Percentiles rank a stretch among this genome's conserved stretches.
Conservation (phyloP, 2,329 filamentous ascomycete genomes). For the Neofusicoccum ribis region DNA sequence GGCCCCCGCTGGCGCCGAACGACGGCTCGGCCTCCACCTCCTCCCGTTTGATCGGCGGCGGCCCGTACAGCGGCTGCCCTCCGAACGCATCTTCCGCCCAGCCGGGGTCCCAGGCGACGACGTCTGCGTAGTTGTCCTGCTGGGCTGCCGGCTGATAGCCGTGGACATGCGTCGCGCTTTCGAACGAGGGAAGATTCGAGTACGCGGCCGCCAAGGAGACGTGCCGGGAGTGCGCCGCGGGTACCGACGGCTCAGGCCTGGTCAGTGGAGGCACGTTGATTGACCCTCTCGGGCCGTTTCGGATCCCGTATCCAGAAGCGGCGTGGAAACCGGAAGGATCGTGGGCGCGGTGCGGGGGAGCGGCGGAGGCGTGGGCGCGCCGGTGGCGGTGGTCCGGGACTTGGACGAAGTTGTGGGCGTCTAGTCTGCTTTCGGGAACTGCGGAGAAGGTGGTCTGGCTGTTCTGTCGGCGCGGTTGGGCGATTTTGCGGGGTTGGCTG, state of each 20-base stretch:
- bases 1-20: not conserved
- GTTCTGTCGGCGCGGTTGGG: not conserved
- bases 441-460: not conserved
- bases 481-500: not conserved
- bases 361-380: too few relatives aligned
- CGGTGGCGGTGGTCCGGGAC: not conserved
- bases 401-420: not conserved
- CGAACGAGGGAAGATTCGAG: not conserved
- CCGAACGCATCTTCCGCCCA: constrained; percentile 8
- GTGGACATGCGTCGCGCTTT: too few relatives aligned
- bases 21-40: not conserved
- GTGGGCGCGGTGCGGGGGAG: too few relatives aligned
- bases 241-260: not conserved
- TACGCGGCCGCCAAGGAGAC: not conserved
- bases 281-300: not conserved
- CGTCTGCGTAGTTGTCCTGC: not conserved
- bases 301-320: too few relatives aligned
- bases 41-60: not conserved
- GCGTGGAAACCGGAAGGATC: too few relatives aligned
- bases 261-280: not conserved
- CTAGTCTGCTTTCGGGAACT: not conserved
- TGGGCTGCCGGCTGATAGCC: not conserved
- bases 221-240: not conserved
- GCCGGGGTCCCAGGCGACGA: not conserved
- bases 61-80: not conserved